Evolutionary conservation across 2,329 filamentous ascomycete species (phyloP).

Genomic region (Chrysosporium keratinophilum): DNA sequence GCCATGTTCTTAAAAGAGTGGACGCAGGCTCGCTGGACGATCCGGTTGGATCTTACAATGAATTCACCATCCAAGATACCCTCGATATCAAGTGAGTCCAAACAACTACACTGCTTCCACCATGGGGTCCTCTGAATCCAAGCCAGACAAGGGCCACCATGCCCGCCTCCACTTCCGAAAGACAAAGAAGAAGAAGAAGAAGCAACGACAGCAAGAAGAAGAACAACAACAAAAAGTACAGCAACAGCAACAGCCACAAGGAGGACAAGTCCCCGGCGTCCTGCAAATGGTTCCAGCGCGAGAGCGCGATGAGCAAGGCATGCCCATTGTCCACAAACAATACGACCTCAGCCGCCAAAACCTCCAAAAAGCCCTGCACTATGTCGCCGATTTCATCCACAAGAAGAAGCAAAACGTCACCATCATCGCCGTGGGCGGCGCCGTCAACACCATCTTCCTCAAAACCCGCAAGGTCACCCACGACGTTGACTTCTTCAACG

Average conservation of each 20-base stretch:
- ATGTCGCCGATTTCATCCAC: constrained; percentile 12
- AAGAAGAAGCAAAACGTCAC: constrained; percentile 10
- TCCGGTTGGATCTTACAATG: not conserved
- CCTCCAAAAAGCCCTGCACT: constrained; percentile 7
- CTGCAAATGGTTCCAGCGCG: constrained; percentile 1
- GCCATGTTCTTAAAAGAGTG: not conserved
- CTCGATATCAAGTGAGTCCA: no score
- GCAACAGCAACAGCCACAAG: not conserved
- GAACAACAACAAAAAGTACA: not conserved
- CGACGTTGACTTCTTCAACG: constrained; percentile 16
- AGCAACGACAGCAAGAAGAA: not conserved
- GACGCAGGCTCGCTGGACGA: not conserved
- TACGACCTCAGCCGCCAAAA: constrained; percentile 9
- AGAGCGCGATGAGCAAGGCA: not conserved
- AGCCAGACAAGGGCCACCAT: not conserved
- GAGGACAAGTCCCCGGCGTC: not conserved
- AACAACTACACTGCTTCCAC: not conserved
- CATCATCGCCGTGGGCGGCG: constrained; percentile 15
- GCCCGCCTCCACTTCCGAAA: not conserved
- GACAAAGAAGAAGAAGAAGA: not conserved
- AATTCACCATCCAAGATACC: not conserved
- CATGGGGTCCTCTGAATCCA: constrained; percentile 1
- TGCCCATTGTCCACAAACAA: not conserved
- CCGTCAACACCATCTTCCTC: constrained; percentile 15
- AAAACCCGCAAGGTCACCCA: constrained; percentile 14